Evolutionary conservation across 2,329 filamentous ascomycete genomes (phyloP), one percentile per base, ranked within the genome.

Genomic region (Paraconiothyrium brasiliense): DNA sequence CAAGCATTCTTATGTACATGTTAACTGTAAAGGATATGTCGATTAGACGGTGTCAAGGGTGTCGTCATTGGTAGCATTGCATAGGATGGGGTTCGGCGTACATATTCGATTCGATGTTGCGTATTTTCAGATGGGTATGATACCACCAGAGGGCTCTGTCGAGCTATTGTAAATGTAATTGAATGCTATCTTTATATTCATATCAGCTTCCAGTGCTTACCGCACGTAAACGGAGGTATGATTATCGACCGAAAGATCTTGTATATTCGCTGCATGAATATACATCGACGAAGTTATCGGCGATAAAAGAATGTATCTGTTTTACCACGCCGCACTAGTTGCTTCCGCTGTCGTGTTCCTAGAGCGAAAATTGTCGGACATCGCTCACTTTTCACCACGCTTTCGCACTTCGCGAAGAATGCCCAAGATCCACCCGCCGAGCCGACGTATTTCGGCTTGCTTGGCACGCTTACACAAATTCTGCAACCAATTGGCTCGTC

Each of bases 1-100:
- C 74, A 67, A 72, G 63, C 68, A 67, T 22, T 65, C 70, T 22
- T 63, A 75, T 58, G 73, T 79, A 11, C 73, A 76, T 51, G 81
- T 84, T 9, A 73, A 74, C 44, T 84, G 82, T 63, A 76, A 78
- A 57, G 49, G 43, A 4, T 59, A 60, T 54, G 48, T 59, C n/a
- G 49, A 48, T 10, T 52, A 56, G 35, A 44, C 7, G 34, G 43
- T 24, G 43, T 46, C 43, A 2, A 46, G n/a, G 22, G 2, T 10
- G 8, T 16, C 13, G 46, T 32, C 13, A 14, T 47, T 20, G 4
- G 27, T 16, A 32, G 6, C 24, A 11, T n/a, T 50, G 48, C 48
- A 50, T 32, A 27, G 27, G 48, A 11, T 16, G 24, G 48, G 43
- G 43, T 46, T 46, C 4, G 43, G 43, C 43, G 43, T 24, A 46